A percentile compares a stretch with the other conserved stretches of the same genome.
phyloP scores from a whole-genome alignment of 495 filamentous ascomycete species.

The Echria macrotheca region DNA sequence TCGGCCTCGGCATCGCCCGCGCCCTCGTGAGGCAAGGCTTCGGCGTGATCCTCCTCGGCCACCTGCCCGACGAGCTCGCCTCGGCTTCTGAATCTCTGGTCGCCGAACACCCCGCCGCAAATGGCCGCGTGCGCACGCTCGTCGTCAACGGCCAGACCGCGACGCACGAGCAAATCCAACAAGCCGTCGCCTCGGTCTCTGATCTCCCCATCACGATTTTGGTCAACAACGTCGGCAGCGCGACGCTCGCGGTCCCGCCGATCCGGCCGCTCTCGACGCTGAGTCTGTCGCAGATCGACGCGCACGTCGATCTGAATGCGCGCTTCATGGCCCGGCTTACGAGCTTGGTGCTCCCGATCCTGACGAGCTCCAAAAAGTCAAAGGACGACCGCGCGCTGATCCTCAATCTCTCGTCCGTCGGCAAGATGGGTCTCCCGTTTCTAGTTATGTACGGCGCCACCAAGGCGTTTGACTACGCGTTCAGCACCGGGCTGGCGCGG shows the following conservation, averaged over 20 bases:
- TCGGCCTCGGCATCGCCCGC: slow-evolving; percentile 47
- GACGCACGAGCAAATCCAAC: slow-evolving; percentile 16
- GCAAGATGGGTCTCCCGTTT: slow-evolving; percentile 25
- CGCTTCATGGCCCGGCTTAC: slow-evolving; percentile 36
- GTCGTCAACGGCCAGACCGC: slow-evolving; percentile 20
- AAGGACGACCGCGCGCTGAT: slow-evolving; percentile 15
- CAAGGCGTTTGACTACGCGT: slow-evolving; percentile 26
- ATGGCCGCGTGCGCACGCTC: slow-evolving; percentile 10
- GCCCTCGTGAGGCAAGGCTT: slow-evolving; percentile 46
- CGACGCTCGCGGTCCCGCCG: slow-evolving; percentile 17
- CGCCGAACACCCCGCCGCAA: slow-evolving; percentile 11
- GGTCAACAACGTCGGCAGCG: slow-evolving; percentile 30
- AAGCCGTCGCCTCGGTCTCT: slow-evolving; percentile 10
- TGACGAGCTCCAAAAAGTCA: slow-evolving; percentile 9
- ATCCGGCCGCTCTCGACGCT: slow-evolving; percentile 19
- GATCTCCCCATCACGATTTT: slow-evolving; percentile 24
- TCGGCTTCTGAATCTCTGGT: slow-evolving; percentile 11
- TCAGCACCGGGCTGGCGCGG: slow-evolving; percentile 15
- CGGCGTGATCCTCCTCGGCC: slow-evolving; percentile 51
- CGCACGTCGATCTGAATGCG: slow-evolving; percentile 27
- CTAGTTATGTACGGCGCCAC: slow-evolving; percentile 24
- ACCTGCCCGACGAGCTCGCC: slow-evolving; percentile 21
- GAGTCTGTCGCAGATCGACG: slow-evolving; percentile 22
- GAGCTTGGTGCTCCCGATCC: slow-evolving; percentile 21
- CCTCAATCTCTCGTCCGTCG: slow-evolving; percentile 26